phyloP scores from a whole-genome alignment of 2,329 filamentous ascomycete species.

The Aspergillus fijiensis region DNA sequence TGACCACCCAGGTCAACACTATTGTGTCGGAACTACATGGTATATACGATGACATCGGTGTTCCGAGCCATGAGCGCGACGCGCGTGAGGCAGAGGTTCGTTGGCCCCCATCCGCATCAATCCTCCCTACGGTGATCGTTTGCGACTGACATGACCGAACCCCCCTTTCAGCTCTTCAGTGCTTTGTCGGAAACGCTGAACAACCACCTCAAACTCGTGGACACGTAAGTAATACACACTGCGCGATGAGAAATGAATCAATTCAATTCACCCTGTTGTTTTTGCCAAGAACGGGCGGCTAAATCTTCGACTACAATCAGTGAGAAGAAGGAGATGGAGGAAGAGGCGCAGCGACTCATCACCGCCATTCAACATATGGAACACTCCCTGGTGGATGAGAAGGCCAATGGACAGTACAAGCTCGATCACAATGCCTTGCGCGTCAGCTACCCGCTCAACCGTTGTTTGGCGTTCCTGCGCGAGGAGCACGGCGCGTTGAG shows the following conservation, averaged over 20 bases:
- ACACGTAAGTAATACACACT: conserved; percentile 51
- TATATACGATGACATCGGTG: conserved; percentile 95
- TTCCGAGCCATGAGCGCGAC: conserved; percentile 90
- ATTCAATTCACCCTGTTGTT: background rate
- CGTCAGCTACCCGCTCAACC: conserved; percentile 78
- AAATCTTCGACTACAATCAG: conserved; percentile 32
- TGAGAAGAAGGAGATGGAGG: conserved; percentile 88
- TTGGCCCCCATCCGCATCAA: conserved; percentile 10
- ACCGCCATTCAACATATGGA: conserved; percentile 92
- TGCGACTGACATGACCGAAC: conserved; percentile 16
- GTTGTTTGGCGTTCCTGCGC: conserved; percentile 76
- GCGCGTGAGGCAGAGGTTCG: conserved; percentile 82
- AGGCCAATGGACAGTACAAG: conserved; percentile 62
- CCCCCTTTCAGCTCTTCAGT: conserved; percentile 68
- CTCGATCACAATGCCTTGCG: conserved; percentile 66
- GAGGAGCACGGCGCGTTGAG: conserved; percentile 81
- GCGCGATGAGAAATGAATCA: background rate
- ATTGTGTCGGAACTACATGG: conserved; percentile 92
- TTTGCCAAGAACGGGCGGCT: conserved; percentile 11
- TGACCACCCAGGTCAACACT: conserved; percentile 91
- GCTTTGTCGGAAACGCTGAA: conserved; percentile 89
- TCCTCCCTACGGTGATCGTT: background rate
- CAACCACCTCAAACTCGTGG: conserved; percentile 82
- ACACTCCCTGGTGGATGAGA: conserved; percentile 75
- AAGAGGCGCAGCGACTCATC: conserved; percentile 83